Base-by-base conservation (phyloP, 2,329 filamentous ascomycete species). In the Penicillium glabrum region DNA sequence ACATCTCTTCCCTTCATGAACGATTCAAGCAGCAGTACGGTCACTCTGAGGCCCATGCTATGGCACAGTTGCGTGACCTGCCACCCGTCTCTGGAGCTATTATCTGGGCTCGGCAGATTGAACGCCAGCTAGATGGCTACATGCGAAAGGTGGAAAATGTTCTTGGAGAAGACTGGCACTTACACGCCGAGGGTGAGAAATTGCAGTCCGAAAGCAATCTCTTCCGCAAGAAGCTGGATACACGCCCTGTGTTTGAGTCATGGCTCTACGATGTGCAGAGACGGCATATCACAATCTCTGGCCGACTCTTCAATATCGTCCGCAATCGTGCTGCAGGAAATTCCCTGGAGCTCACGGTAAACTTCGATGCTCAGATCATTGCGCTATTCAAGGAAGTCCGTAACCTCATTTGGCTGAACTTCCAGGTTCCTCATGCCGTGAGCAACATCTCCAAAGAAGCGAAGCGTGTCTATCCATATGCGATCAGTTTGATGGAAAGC, bases 71-170 rank as follows among this genome's bases (percentile, higher is more conserved):
- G 56, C 92, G 93, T 60, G 95, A 99, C 75, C 81, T 99, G 16
- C 95, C 95, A 0, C 95, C 96, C 0, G 93, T 99, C 0, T 96
- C 95, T 5, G 96, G 95, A 55, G 93, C 93, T 35, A 97, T 99
- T 64, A 96, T 99, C 52, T 98, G 95, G 90, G 93, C 93, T 24
- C 88, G 91, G 44, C 95, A 99, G 75, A 99, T 99, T 60, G 93
- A 99, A 78, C 87, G 91, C 35, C 95, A 99, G 74, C 85, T 99
- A 10, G 89, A 97, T 69, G 90, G 88, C 11, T 99, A 99, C 75
- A 97, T 99, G 92, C 90, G 92, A 71, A 97, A 97, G 75, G 93
- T 99, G n/a, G 96, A 98, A 73, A 91, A 96, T 65, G 95, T 99
- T 37, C 85, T 99, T 23, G 95, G 95, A 49, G 88, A 90, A 55